Percentiles rank a stretch among this genome's conserved stretches.
Evolutionary conservation across 164 flowering plant species (phyloP).

Genomic region (Vitis rupestris): DNA sequence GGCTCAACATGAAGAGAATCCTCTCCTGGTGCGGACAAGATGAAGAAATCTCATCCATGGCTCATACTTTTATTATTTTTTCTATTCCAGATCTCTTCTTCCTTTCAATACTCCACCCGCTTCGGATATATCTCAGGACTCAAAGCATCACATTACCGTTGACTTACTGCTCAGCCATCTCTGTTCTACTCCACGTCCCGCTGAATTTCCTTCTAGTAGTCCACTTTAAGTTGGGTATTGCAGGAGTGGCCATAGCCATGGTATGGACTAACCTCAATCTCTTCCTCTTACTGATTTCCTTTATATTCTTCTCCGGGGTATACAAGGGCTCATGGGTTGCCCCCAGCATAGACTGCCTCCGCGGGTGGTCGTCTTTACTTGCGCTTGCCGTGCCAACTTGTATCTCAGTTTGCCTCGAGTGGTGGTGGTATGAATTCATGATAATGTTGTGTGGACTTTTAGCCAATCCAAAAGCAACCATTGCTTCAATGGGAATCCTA

Average conservation of each 20-base stretch:
- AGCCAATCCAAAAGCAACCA: conserved; percentile 71
- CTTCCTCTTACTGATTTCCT: conserved; percentile 45
- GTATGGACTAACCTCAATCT: conserved; percentile 80
- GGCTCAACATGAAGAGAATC: conserved; percentile 82
- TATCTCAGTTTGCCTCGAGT: conserved; percentile 83
- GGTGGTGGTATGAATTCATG: conserved; percentile 99
- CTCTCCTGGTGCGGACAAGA: conserved; percentile 84
- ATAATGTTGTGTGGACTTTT: conserved; percentile 82
- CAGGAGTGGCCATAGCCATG: conserved; percentile 90
- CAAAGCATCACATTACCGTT: conserved; percentile 79
- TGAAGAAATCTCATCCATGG: conserved; percentile 57
- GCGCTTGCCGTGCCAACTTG: conserved; percentile 81
- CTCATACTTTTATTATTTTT: conserved; percentile 68
- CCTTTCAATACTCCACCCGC: conserved; percentile 87
- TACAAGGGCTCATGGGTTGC: conserved; percentile 75
- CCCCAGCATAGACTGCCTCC: conserved; percentile 73
- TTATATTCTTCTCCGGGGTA: conserved; percentile 67
- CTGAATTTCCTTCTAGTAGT: conserved; percentile 73
- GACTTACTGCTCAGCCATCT: conserved; percentile 78
- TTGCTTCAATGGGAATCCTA: conserved; percentile 93
- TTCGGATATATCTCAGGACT: conserved; percentile 75
- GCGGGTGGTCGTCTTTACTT: conserved; percentile 79
- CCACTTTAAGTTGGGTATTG: conserved; percentile 69
- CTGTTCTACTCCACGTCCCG: conserved; percentile 80
- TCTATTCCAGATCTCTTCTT: conserved; percentile 91